Percentiles rank a stretch among this genome's conserved stretches.
Evolutionary conservation across 495 filamentous ascomycete genomes (phyloP).

Genomic region (Trichoderma asperelloides): DNA sequence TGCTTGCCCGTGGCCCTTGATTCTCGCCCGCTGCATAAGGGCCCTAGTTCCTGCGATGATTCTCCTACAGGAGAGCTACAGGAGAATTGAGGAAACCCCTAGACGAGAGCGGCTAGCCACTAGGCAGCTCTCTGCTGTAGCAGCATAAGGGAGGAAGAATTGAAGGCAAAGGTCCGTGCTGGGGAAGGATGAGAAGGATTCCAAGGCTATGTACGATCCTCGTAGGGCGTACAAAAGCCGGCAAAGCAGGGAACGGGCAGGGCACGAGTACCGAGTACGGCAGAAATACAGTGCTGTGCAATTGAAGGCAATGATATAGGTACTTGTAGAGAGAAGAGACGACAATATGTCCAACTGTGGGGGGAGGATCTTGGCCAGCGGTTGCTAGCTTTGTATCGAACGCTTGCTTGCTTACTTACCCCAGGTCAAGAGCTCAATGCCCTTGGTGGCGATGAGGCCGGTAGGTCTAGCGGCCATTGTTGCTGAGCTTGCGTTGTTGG

Average conservation of each 20-base stretch:
- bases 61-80: background rate
- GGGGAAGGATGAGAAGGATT: too few relatives aligned
- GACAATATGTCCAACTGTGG: too few relatives aligned
- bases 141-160: background rate
- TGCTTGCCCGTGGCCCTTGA: background rate
- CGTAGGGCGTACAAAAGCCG: too few relatives aligned
- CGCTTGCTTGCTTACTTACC: constrained; percentile 13
- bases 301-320: too few relatives aligned
- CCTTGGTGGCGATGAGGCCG: constrained; percentile 42
- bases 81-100: too few relatives aligned
- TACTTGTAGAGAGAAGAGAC: background rate
- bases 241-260: too few relatives aligned
- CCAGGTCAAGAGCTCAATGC: constrained; percentile 45
- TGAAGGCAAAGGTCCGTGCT: too few relatives aligned
- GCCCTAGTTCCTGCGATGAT: background rate
- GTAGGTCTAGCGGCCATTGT: constrained; percentile 29
- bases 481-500: constrained; percentile 2
- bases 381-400: background rate
- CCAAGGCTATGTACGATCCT: too few relatives aligned
- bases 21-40: too few relatives aligned
- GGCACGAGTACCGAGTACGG: too few relatives aligned
- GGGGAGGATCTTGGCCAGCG: background rate
- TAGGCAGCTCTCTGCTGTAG: too few relatives aligned
- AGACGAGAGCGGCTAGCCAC: background rate
- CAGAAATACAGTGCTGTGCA: too few relatives aligned